Evolutionary conservation across 1,139 yeast species (phyloP), one percentile per base, ranked within the genome.

Genomic region (Hansenula anomala): DNA sequence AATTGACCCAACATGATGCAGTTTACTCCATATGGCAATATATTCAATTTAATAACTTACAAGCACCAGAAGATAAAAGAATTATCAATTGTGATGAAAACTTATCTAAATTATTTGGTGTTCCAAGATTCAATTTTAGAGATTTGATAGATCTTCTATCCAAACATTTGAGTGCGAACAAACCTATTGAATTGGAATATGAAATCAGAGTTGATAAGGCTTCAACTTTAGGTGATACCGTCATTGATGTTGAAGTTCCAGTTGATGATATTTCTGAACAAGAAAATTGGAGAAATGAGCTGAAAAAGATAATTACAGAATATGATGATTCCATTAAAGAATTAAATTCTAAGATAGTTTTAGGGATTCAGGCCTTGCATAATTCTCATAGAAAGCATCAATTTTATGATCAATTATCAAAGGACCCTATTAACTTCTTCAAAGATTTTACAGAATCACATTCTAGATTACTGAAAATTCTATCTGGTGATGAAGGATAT

Each of bases 1-100:
- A 87, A 58, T 81, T 86, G 33, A 81, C 95, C 6, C 89, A 89
- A 58, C 92, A 92, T 43, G 96, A 87, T 42, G 83, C 94, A 30
- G 78, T 92, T 22, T 87, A 80, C 51, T 78, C 81, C 20, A 67
- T 92, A 38, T 92, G 97, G 90, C 92, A 87, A 61, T 92, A 92
- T 59, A 83, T 86, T 38, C 80, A 85, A 54, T 76, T 76, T 61
- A 85, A 85, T 55, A 78, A 81, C 46, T 67, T 88, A 48, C 79
- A 75, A 47, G 77, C 74, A 33, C 58, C 62, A 6, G 75, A 71
- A 36, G 86, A 75, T 53, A 73, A 71, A 51, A 66, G 78, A 28
- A 59, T 75, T 18, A 71, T 87, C 37, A 78, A 80, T 56, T 73
- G 90, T 40, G 96, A 92, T 58, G 80, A 71, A 17, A 68, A 78